These are phyloP conservation scores for Parasarocladium wereldwijsianum DNA, from an alignment of 2,329 filamentous ascomycete genomes.

Conservation along the genomic window DNA sequence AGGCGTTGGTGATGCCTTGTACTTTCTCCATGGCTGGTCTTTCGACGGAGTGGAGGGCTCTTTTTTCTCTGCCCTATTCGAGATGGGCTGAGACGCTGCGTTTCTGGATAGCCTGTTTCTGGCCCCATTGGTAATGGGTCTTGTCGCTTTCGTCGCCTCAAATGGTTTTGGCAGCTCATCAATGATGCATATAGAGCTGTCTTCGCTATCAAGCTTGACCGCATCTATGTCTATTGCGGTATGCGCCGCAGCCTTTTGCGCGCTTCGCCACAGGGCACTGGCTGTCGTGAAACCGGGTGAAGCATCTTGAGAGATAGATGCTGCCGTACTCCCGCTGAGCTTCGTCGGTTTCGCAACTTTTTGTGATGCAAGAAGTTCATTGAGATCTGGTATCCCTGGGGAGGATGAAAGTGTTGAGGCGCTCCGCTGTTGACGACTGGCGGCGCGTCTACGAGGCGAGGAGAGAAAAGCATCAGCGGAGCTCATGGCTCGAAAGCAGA, in stretches of 20 bases:
- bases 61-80: too few relatives aligned
- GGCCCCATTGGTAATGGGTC: too few relatives aligned
- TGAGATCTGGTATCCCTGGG: constrained; percentile 38
- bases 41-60: constrained; percentile 7
- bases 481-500: constrained; percentile 15
- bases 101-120: too few relatives aligned
- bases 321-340: constrained; percentile 20
- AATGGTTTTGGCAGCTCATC: constrained; percentile 10
- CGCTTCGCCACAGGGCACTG: constrained; percentile 19
- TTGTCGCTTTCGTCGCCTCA: constrained; percentile 5
- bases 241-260: constrained; percentile 11
- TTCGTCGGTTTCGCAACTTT: constrained; percentile 11
- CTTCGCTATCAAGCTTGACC: constrained; percentile 3
- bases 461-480: constrained; percentile 18
- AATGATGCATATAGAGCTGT: constrained; percentile 9
- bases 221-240: background rate
- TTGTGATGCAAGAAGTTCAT: constrained; percentile 27
- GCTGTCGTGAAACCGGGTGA: constrained; percentile 26
- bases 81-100: too few relatives aligned
- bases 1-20: constrained; percentile 9
- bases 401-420: constrained; percentile 29
- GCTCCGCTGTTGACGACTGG: constrained; percentile 16
- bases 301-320: constrained; percentile 21
- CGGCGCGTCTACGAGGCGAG: constrained; percentile 15
- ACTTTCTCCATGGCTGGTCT: constrained; percentile 23